A percentile compares a stretch with the other conserved stretches of the same genome.
Evolutionary conservation across 1,139 yeast species (phyloP).

Genomic region (Kodamaea derodonti): DNA sequence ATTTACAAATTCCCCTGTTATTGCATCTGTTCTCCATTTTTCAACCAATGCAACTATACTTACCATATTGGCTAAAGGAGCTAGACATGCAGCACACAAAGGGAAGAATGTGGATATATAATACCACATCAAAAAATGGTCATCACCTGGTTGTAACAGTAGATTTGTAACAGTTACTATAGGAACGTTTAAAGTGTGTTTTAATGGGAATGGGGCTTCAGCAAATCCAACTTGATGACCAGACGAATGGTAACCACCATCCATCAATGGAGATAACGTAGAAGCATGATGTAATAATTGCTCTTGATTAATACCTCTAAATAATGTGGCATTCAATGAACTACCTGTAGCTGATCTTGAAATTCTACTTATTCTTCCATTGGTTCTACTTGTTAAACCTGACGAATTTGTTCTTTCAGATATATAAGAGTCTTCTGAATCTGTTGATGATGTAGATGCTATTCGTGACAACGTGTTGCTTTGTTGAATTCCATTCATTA

Average conservation of each 20-base stretch:
- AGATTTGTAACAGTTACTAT: constrained; percentile 27
- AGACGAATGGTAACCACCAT: constrained; percentile 12
- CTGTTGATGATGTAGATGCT: neutral
- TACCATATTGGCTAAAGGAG: constrained; percentile 72
- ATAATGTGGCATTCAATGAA: too few species aligned
- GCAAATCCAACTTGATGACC: constrained; percentile 5
- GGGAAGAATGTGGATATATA: constrained; percentile 65
- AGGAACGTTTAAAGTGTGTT: constrained; percentile 31
- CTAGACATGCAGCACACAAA: constrained; percentile 68
- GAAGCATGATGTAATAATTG: constrained; percentile 4
- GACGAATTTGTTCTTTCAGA: neutral
- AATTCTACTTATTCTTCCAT: neutral
- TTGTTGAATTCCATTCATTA: neutral
- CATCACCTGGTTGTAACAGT: constrained; percentile 45
- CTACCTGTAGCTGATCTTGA: neutral
- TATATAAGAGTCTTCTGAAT: neutral
- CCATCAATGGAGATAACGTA: constrained; percentile 4
- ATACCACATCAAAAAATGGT: constrained; percentile 53
- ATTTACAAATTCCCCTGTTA: constrained; percentile 19
- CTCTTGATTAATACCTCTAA: constrained; percentile 5
- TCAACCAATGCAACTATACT: constrained; percentile 71
- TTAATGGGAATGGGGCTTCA: constrained; percentile 19
- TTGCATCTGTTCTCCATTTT: constrained; percentile 51
- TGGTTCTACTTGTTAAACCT: neutral
- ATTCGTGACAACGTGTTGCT: neutral